These are phyloP conservation scores for Colletotrichum musae DNA, from an alignment of 2,329 filamentous ascomycete species.

Conservation along the genomic window DNA sequence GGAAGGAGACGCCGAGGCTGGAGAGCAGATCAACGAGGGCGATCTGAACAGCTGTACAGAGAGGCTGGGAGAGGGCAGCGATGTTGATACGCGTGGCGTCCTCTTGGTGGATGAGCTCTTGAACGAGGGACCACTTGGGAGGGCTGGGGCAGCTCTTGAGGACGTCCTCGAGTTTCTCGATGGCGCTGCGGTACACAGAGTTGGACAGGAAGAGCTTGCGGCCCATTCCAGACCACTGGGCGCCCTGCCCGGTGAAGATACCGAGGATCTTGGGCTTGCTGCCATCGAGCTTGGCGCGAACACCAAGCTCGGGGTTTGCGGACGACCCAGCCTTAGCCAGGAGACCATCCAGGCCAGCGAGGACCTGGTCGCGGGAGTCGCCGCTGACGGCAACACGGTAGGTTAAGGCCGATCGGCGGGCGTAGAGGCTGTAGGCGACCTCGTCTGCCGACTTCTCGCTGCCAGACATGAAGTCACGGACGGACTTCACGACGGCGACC, in stretches of 20 bases:
- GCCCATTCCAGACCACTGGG: slow-evolving; percentile 53
- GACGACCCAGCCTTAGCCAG: slow-evolving; percentile 30
- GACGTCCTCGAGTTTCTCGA: slow-evolving; percentile 42
- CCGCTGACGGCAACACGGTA: slow-evolving; percentile 28
- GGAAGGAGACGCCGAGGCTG: slow-evolving; percentile 38
- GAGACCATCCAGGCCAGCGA: slow-evolving; percentile 26
- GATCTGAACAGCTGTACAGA: slow-evolving; percentile 44
- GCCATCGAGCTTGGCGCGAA: slow-evolving; percentile 36
- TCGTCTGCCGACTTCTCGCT: slow-evolving; percentile 23
- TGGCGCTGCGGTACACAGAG: slow-evolving; percentile 31
- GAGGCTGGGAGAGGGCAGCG: slow-evolving; percentile 42
- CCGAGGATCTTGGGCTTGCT: slow-evolving; percentile 42
- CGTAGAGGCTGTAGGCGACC: slow-evolving; percentile 32
- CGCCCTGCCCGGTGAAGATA: slow-evolving; percentile 54
- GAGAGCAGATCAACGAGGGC: slow-evolving; percentile 43
- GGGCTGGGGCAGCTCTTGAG: slow-evolving; percentile 25
- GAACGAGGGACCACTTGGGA: slow-evolving; percentile 36
- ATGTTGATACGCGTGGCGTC: slow-evolving; percentile 42
- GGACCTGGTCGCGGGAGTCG: slow-evolving; percentile 17
- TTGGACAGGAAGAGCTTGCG: slow-evolving; percentile 42
- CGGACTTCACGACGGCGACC: slow-evolving; percentile 22
- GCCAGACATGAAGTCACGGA: slow-evolving; percentile 29
- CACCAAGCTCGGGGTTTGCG: slow-evolving; percentile 32
- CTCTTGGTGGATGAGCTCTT: slow-evolving; percentile 41
- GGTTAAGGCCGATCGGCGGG: slow-evolving; percentile 32